phyloP scores from a whole-genome alignment of 306 rosid species.

The Trichosanthes truncata region DNA sequence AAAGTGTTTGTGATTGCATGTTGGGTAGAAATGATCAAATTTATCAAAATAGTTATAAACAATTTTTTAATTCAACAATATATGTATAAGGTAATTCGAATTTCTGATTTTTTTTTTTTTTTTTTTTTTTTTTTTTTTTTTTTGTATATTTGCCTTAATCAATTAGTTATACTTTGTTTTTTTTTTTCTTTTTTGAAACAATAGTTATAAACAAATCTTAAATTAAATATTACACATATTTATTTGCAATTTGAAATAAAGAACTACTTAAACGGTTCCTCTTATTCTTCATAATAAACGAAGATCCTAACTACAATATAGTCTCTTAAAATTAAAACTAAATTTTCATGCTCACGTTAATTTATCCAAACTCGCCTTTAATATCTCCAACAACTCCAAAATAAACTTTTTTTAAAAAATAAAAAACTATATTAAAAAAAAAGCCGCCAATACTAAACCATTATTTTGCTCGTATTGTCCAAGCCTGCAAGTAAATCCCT shows the following conservation, averaged over 20 bases:
- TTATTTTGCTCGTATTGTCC: background rate
- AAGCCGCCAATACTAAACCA: background rate
- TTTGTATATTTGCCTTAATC: too few relatives aligned
- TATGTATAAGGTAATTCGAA: too few relatives aligned
- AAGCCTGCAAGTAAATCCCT: background rate
- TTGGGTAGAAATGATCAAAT: too few relatives aligned
- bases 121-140: too few relatives aligned
- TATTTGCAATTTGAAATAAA: background rate
- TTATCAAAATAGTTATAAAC: too few relatives aligned
- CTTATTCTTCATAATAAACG: background rate
- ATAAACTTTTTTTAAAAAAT: background rate
- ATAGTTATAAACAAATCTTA: background rate
- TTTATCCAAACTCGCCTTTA: background rate
- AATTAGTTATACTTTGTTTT: too few relatives aligned
- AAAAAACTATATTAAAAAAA: background rate
- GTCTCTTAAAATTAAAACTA: background rate
- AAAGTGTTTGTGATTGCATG: too few relatives aligned
- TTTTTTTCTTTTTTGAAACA: too few relatives aligned
- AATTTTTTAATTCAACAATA: too few relatives aligned
- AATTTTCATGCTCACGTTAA: background rate
- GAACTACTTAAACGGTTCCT: background rate
- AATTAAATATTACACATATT: background rate
- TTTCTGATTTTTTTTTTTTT: too few relatives aligned
- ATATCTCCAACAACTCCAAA: background rate
- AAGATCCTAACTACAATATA: background rate